A percentile compares a stretch with the other conserved stretches of the same genome.
Evolutionary conservation across 2,329 filamentous ascomycete genomes (phyloP).

Genomic region (Nemania serpens): DNA sequence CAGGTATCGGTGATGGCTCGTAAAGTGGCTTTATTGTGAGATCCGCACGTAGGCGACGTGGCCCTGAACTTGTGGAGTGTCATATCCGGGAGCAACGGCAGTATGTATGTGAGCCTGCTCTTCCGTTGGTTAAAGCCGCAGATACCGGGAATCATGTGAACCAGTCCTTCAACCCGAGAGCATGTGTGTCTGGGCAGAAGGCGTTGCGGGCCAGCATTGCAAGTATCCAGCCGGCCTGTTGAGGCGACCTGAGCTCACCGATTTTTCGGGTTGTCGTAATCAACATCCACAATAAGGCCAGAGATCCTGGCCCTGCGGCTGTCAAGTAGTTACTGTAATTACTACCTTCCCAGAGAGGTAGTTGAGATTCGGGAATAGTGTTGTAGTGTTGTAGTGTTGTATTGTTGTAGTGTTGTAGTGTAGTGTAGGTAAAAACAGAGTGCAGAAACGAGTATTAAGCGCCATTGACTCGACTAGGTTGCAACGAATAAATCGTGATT

Average conservation of each 20-base stretch:
- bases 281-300: background rate
- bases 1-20: no score
- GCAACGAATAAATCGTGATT: constrained; percentile 2
- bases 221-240: constrained; percentile 15
- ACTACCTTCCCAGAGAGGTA: constrained; percentile 23
- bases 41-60: constrained; percentile 8
- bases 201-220: background rate
- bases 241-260: constrained; percentile 10
- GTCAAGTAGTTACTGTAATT: background rate
- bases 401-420: background rate
- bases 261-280: constrained; percentile 1
- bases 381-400: background rate
- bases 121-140: constrained; percentile 19
- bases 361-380: background rate
- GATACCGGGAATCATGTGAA: constrained; percentile 19
- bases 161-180: constrained; percentile 7
- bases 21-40: background rate
- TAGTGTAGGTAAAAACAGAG: no score
- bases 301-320: background rate
- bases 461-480: constrained; percentile 1
- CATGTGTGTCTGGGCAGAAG: background rate
- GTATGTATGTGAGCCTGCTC: no score
- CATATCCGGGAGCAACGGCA: background rate
- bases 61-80: constrained; percentile 5
- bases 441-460: constrained; percentile 9